These are phyloP conservation scores for Colletotrichum sp. DNA, from an alignment of 2,329 filamentous ascomycete genomes.

Conservation along the genomic window DNA sequence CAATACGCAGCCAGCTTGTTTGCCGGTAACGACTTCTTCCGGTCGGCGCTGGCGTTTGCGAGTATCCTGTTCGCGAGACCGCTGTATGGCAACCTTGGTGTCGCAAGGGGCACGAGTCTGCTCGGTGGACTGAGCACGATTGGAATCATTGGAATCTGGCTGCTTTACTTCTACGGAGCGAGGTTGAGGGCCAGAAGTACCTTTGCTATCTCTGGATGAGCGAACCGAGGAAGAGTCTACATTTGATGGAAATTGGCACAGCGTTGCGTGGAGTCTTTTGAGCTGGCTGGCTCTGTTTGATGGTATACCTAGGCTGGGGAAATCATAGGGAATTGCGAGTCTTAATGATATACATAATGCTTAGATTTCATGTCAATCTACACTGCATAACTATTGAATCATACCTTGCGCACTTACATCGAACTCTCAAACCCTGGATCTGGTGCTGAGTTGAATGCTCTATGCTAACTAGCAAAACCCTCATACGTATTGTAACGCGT, in stretches of 20 bases:
- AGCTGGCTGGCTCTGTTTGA: neutral
- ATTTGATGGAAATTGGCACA: neutral
- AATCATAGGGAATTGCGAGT: neutral
- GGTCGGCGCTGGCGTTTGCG: slow-evolving; percentile 62
- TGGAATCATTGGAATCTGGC: slow-evolving; percentile 63
- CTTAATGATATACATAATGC: neutral
- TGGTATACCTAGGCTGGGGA: neutral
- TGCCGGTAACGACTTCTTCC: slow-evolving; percentile 65
- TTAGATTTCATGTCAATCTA: neutral
- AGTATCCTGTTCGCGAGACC: slow-evolving; percentile 66
- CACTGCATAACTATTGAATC: neutral
- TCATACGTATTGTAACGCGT: neutral
- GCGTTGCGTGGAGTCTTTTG: neutral
- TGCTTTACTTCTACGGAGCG: slow-evolving; percentile 63
- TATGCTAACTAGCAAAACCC: neutral
- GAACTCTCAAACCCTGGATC: neutral
- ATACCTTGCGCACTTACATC: neutral
- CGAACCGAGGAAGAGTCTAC: neutral
- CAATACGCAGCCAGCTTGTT: slow-evolving; percentile 64
- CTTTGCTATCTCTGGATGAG: slow-evolving; percentile 51
- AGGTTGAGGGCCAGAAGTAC: slow-evolving; percentile 59
- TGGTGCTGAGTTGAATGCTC: neutral
- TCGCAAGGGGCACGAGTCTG: slow-evolving; percentile 61
- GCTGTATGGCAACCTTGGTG: slow-evolving; percentile 63
- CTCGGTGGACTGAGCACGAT: slow-evolving; percentile 60